A percentile compares a stretch with the other conserved stretches of the same genome.
Conservation (phyloP, 2,329 filamentous ascomycete genomes). For the Cladosporium phlei region DNA sequence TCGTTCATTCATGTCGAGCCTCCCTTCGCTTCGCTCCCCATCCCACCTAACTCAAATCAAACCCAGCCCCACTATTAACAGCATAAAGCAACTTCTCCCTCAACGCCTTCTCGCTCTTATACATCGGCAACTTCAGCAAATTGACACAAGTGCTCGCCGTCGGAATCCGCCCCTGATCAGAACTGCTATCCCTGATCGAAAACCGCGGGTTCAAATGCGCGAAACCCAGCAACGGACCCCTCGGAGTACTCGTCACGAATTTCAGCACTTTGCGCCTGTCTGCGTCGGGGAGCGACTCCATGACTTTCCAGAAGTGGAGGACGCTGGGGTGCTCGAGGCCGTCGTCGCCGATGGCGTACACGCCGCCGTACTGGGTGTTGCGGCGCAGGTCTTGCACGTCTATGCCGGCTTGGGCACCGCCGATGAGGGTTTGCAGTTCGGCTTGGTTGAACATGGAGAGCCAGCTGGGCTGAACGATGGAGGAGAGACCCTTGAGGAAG, state of each 20-base stretch:
- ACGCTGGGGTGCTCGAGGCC: constrained; percentile 79
- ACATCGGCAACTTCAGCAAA: constrained; percentile 83
- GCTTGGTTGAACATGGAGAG: constrained; percentile 97
- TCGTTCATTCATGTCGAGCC: not conserved
- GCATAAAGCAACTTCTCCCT: constrained; percentile 84
- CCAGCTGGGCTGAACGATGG: constrained; percentile 89
- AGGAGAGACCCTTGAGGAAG: constrained; percentile 78
- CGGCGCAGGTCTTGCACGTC: constrained; percentile 78
- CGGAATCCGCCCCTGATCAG: constrained; percentile 71
- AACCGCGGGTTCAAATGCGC: constrained; percentile 78
- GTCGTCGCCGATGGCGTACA: constrained; percentile 88
- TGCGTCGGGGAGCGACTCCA: constrained; percentile 68
- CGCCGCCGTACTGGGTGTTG: constrained; percentile 81
- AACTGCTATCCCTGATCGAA: constrained; percentile 78
- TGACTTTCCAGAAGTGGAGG: constrained; percentile 84
- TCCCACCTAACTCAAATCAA: constrained; percentile 55
- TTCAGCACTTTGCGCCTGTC: constrained; percentile 84
- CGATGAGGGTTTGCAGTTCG: constrained; percentile 88
- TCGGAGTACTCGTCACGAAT: constrained; percentile 89
- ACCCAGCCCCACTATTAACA: constrained; percentile 83
- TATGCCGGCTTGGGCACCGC: constrained; percentile 74
- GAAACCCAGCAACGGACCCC: constrained; percentile 86
- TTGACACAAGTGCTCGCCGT: constrained; percentile 97
- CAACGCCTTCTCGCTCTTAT: constrained; percentile 60
- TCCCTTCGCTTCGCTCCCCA: not conserved